Evolutionary conservation across 129 eudicot species (phyloP).

Genomic region (Rutidosis leptorrhynchoides): DNA sequence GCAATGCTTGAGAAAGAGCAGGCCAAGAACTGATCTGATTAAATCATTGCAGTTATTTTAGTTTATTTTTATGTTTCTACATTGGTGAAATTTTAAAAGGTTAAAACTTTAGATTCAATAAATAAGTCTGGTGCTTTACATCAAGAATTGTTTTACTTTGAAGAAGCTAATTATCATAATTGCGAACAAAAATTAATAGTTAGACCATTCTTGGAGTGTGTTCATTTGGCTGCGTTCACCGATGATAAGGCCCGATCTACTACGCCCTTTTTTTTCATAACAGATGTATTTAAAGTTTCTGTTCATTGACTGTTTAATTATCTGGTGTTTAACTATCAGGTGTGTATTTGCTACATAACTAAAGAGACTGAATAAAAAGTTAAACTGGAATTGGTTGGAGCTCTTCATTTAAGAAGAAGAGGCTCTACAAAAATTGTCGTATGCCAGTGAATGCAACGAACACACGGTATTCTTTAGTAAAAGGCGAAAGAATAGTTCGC

Average conservation of each 20-base stretch:
- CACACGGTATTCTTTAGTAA: constrained; percentile 88
- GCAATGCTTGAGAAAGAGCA: constrained; percentile 93
- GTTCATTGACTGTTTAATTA: too few relatives aligned
- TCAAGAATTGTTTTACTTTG: not conserved
- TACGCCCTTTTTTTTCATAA: too few relatives aligned
- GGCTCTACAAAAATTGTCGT: constrained; percentile 24
- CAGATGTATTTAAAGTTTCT: too few relatives aligned
- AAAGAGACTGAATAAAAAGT: not conserved
- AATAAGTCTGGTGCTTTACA: not conserved
- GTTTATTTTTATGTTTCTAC: not conserved
- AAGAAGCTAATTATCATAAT: too few relatives aligned
- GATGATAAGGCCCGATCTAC: too few relatives aligned
- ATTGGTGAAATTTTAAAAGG: not conserved
- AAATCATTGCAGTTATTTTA: not conserved
- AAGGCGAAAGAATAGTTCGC: constrained; percentile 85
- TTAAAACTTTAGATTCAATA: not conserved
- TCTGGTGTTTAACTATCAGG: too few relatives aligned
- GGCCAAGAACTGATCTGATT: constrained; percentile 1
- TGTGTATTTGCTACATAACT: too few relatives aligned
- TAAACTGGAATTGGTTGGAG: constrained; percentile 8
- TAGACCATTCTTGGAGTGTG: too few relatives aligned
- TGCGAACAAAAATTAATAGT: too few relatives aligned
- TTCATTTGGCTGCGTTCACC: too few relatives aligned
- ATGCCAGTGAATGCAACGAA: constrained; percentile 14
- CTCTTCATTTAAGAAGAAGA: not conserved